These are phyloP conservation scores for Taxillus chinensis DNA, from an alignment of 164 flowering plant species.

Conservation along the genomic window DNA sequence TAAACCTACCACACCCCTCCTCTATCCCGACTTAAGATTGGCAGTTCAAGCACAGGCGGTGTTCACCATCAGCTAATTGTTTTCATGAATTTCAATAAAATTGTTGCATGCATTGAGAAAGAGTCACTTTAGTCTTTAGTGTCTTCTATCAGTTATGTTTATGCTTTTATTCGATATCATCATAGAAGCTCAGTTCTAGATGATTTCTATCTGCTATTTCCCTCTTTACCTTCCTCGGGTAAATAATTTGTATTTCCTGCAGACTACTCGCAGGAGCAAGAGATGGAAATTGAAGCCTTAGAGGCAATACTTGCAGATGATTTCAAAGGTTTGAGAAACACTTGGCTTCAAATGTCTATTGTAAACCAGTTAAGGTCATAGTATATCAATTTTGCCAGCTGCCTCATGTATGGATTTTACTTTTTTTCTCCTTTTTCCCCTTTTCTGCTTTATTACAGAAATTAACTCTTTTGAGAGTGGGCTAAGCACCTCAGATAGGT, in stretches of 20 bases:
- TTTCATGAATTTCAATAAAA: too few relatives aligned
- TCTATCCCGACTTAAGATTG: too few relatives aligned
- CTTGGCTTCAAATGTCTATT: not conserved
- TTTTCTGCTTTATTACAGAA: slow-evolving; percentile 36
- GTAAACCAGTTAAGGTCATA: not conserved
- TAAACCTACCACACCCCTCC: too few relatives aligned
- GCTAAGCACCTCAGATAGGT: slow-evolving; percentile 51
- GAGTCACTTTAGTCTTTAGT: too few relatives aligned
- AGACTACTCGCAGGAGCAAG: slow-evolving; percentile 88
- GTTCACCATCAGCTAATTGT: too few relatives aligned
- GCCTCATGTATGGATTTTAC: not conserved
- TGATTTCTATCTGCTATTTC: not conserved
- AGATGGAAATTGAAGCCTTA: slow-evolving; percentile 96
- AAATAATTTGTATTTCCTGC: slow-evolving; percentile 2
- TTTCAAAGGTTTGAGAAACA: slow-evolving; percentile 50
- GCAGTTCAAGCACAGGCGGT: too few relatives aligned
- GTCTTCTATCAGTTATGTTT: too few relatives aligned
- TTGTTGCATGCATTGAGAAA: too few relatives aligned
- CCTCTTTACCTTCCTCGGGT: not conserved
- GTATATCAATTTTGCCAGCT: not conserved
- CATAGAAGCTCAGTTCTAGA: too few relatives aligned
- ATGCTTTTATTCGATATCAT: too few relatives aligned
- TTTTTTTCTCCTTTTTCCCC: not conserved
- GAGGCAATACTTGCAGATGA: slow-evolving; percentile 95
- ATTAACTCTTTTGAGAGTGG: slow-evolving; percentile 83